Base-by-base conservation (phyloP, 2,329 filamentous ascomycete species). In the Sporothrix dimorphospora region DNA sequence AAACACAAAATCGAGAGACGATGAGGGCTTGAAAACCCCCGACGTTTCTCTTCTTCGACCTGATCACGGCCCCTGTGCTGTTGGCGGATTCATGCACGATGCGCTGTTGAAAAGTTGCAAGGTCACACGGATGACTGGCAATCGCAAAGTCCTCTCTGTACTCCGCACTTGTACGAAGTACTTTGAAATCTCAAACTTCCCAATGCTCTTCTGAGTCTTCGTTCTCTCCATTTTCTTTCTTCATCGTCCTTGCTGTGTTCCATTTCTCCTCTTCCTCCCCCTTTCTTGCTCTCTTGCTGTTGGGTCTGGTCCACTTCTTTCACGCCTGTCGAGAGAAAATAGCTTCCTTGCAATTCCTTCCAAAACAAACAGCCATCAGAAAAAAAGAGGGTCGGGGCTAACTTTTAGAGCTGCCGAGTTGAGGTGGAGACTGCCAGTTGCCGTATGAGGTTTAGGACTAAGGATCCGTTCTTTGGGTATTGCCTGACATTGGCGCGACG, bases 401-500 rank as follows among this genome's bases (percentile, higher is more conserved):
- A 53, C 65, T 51, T 53, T 67, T 67, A 51, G 63, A 53, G 65
- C 45, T 68, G 65, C 65, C 65, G 65, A 40, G 65, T 53, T 51
- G 6, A 51, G 30, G 65, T 68, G 65, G 65, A 53, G 65, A 42
- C 45, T 1, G 27, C 61, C 42, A 67, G 65, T 68, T 51, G 12
- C 65, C 47, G 19, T 21, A 53, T 51, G 47, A 34, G 34, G 27
- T 24, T 34, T 66, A 68, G 65, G 19, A 24, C 45, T 16, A 53
- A 38, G 30, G 47, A 7, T 21, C 65, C 27, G 65, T 51, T 51
- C 45, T 38, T 53, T 53, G 45, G n/a, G 57, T 5, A n/a, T 63
- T 21, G 59, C 59, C 38, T 63, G 34, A 24, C 59, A 21, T 61
- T 61, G 57, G 57, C 11, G 27, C 27, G 24, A n/a, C 63, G 7